Evolutionary conservation across 208 protist species (phyloP).

Genomic region (Leishmania martiniquensis): DNA sequence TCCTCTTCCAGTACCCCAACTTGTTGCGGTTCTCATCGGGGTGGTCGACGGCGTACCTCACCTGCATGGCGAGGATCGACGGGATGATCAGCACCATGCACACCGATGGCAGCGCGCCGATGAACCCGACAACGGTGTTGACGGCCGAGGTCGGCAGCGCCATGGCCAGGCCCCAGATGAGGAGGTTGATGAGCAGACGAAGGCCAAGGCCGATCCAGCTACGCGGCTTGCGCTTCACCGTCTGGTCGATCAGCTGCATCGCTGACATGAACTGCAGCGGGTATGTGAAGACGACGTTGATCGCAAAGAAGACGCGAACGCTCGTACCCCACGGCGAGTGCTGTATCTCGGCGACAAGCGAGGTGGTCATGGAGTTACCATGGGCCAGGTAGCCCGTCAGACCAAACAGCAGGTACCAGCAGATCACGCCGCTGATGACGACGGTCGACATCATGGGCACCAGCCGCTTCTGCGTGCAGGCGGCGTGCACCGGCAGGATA

Average conservation of each 20-base stretch:
- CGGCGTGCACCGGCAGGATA: constrained; percentile 70
- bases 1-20: constrained; percentile 56
- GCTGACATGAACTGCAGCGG: constrained; percentile 82
- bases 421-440: constrained; percentile 48
- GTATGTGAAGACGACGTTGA: constrained; percentile 78
- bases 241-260: constrained; percentile 73
- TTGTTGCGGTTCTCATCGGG: constrained; percentile 52
- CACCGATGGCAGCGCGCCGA: constrained; percentile 68
- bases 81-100: constrained; percentile 81
- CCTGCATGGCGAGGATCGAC: constrained; percentile 45
- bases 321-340: constrained; percentile 52
- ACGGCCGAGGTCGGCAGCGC: constrained; percentile 54
- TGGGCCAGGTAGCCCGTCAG: constrained; percentile 74
- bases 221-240: constrained; percentile 47
- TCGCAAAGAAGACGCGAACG: constrained; percentile 41
- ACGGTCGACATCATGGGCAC: constrained; percentile 57
- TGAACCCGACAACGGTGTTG: constrained; percentile 71
- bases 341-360: constrained; percentile 44
- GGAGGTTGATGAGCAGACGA: constrained; percentile 59
- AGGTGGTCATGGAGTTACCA: constrained; percentile 44
- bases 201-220: constrained; percentile 58
- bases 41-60: constrained; percentile 55
- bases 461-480: constrained; percentile 61
- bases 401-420: constrained; percentile 67
- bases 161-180: constrained; percentile 71